phyloP scores from a whole-genome alignment of 2,329 filamentous ascomycete species.

The Claviceps fusiformis region DNA sequence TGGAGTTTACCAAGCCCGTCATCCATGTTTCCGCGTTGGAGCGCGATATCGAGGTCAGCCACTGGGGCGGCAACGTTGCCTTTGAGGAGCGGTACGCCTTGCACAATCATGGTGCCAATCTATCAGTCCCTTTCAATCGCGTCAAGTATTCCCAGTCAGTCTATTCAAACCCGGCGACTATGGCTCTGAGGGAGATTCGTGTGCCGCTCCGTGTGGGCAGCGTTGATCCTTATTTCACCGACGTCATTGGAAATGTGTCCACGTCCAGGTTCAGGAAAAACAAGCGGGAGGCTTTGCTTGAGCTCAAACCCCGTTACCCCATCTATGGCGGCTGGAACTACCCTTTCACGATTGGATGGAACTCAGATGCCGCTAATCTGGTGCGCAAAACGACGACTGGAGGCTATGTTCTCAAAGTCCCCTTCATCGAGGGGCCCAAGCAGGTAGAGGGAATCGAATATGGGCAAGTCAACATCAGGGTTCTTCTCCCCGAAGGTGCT shows the following conservation, averaged over 20 bases:
- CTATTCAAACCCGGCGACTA: slow-evolving; percentile 65
- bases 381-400: slow-evolving; percentile 53
- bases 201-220: slow-evolving; percentile 71
- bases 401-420: slow-evolving; percentile 75
- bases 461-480: slow-evolving; percentile 61
- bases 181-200: slow-evolving; percentile 68
- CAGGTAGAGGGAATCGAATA: slow-evolving; percentile 78
- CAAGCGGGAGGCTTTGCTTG: slow-evolving; percentile 66
- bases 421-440: slow-evolving; percentile 86
- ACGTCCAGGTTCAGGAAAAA: slow-evolving; percentile 77
- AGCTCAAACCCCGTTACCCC: slow-evolving; percentile 90
- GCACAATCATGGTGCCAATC: slow-evolving; percentile 71
- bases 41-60: slow-evolving; percentile 86
- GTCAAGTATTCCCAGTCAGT: slow-evolving; percentile 60
- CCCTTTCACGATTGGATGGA: slow-evolving; percentile 93
- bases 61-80: slow-evolving; percentile 95
- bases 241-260: slow-evolving; percentile 93
- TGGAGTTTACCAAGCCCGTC: slow-evolving; percentile 90
- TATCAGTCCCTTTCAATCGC: slow-evolving; percentile 59
- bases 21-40: slow-evolving; percentile 67
- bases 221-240: slow-evolving; percentile 82
- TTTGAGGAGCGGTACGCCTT: slow-evolving; percentile 90
- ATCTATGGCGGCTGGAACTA: slow-evolving; percentile 97
- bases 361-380: slow-evolving; percentile 67
- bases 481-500: slow-evolving; percentile 85